Percentiles rank a stretch among this genome's conserved stretches.
Evolutionary conservation across 2,329 filamentous ascomycete genomes (phyloP).

Genomic region (Ascomycota sp.): DNA sequence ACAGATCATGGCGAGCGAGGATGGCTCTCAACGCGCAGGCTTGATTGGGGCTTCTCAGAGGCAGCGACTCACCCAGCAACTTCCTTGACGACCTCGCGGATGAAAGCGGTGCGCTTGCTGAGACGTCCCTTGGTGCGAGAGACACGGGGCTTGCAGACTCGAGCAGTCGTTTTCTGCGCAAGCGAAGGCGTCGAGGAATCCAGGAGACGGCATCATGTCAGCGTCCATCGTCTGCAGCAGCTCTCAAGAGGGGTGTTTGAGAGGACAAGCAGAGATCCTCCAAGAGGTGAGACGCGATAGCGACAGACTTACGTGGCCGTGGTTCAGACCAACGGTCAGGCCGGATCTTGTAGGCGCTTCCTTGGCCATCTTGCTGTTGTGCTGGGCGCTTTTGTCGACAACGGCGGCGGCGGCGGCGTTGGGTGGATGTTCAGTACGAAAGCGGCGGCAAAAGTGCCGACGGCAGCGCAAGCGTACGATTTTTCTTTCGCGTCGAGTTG

Average conservation of each 20-base stretch:
- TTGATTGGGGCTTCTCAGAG: neutral
- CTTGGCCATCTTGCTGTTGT: slow-evolving; percentile 33
- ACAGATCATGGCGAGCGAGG: neutral
- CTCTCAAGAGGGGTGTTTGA: slow-evolving; percentile 6
- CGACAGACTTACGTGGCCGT: slow-evolving; percentile 35
- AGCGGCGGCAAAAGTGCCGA: slow-evolving; percentile 2
- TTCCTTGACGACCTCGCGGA: slow-evolving; percentile 95
- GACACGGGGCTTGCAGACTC: slow-evolving; percentile 59
- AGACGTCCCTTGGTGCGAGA: slow-evolving; percentile 85
- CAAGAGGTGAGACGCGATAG: slow-evolving; percentile 46
- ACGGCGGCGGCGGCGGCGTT: slow-evolving; percentile 3
- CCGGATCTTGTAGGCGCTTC: slow-evolving; percentile 36
- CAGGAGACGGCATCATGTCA: slow-evolving; percentile 22
- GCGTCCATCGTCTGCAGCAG: slow-evolving; percentile 39
- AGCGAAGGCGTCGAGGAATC: slow-evolving; percentile 4
- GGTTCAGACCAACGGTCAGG: slow-evolving; percentile 41
- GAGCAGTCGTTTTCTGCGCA: slow-evolving; percentile 61
- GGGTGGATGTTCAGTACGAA: slow-evolving; percentile 8
- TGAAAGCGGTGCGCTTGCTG: slow-evolving; percentile 92
- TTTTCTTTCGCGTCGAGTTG: slow-evolving; percentile 6
- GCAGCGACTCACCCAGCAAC: slow-evolving; percentile 62
- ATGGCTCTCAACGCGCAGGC: too few relatives aligned
- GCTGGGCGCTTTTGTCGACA: slow-evolving; percentile 10
- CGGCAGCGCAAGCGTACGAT: neutral
- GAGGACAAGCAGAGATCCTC: slow-evolving; percentile 45